Conservation (phyloP, 768 basidiomycete genomes). For the Rhodotorula paludigena region DNA sequence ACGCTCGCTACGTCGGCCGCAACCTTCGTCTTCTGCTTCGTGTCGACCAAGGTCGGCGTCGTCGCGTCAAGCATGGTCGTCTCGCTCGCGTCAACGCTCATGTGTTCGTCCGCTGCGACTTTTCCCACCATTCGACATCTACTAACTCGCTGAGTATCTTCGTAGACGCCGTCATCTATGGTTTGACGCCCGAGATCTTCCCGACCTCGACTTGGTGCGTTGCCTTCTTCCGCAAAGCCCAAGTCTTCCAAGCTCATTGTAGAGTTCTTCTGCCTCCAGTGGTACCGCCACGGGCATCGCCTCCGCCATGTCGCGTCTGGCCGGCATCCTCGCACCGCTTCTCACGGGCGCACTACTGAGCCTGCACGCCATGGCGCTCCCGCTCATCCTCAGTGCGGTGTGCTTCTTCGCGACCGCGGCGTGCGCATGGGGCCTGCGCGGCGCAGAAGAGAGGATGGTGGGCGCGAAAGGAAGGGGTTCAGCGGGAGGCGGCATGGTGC, state of each 20-base stretch:
- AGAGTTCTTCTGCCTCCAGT: too few species aligned
- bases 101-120: conserved; percentile 42
- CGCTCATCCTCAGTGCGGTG: conserved; percentile 30
- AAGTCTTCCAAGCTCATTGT: too few species aligned
- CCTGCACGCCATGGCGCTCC: conserved; percentile 24
- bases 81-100: conserved; percentile 67
- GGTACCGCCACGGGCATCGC: conserved; percentile 86
- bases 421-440: conserved; percentile 23
- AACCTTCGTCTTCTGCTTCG: conserved; percentile 64
- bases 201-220: conserved; percentile 52
- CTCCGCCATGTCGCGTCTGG: conserved; percentile 75
- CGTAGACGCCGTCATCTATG: conserved; percentile 40
- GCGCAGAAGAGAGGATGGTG: not conserved
- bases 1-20: conserved; percentile 71
- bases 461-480: not conserved
- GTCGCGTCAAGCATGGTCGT: conserved; percentile 67
- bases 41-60: conserved; percentile 58
- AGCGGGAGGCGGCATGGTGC: not conserved
- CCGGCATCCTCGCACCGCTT: conserved; percentile 41
- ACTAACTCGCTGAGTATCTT: too few species aligned
- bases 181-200: conserved; percentile 83
- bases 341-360: conserved; percentile 39
- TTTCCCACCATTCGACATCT: conserved; percentile 15
- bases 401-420: conserved; percentile 38
- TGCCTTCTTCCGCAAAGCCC: too few species aligned